These are phyloP conservation scores for Mallotus japonicus DNA, from an alignment of 441 rosid species.

Conservation along the genomic window DNA sequence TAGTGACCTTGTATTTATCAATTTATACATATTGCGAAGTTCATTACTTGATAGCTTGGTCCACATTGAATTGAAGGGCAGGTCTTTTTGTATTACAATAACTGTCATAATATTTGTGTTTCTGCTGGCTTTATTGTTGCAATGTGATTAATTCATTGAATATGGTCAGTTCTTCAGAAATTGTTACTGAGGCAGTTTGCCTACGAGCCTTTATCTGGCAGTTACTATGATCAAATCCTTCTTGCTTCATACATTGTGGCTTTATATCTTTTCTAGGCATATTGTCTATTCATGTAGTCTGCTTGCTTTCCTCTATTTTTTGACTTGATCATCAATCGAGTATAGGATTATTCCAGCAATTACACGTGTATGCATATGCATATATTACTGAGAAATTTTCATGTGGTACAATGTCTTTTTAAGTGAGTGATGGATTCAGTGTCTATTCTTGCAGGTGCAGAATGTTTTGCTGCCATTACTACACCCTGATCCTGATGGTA, in stretches of 20 bases:
- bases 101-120: background rate
- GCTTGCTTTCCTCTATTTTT: too few species aligned
- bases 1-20: too few species aligned
- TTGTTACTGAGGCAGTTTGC: background rate
- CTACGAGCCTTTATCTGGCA: background rate
- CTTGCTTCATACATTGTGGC: background rate
- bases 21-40: background rate
- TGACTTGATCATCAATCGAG: too few species aligned
- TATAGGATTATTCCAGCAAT: background rate
- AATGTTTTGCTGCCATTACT: constrained; percentile 25
- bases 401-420: constrained; percentile 1
- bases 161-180: background rate
- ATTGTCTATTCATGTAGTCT: too few species aligned
- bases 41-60: background rate
- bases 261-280: too few species aligned
- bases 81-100: background rate
- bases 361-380: too few species aligned
- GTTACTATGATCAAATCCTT: background rate
- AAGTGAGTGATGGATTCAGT: constrained; percentile 14
- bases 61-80: too few species aligned
- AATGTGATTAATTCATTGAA: background rate
- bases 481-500: constrained; percentile 34
- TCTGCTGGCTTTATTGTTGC: background rate
- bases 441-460: constrained; percentile 46
- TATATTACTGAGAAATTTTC: background rate